Conservation (phyloP, 225 moss, liverwort and hornwort species). For the Takakia lepidozioides region DNA sequence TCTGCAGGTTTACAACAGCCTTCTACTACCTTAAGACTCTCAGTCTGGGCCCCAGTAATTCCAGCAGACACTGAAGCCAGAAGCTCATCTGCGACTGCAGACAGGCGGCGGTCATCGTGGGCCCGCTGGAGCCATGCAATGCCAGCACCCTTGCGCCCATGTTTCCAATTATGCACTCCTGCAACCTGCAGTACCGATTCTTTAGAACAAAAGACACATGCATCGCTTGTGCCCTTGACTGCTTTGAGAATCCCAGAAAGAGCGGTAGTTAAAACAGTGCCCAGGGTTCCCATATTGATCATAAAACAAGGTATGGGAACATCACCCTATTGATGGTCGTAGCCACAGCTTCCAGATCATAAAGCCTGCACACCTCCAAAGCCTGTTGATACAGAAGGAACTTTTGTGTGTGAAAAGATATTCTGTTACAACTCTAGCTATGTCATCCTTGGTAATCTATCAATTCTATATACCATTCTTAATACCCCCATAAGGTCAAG, state of each 20-base stretch:
- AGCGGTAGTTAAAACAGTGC: neutral
- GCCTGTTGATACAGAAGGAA: conserved; percentile 39
- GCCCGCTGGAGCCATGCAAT: conserved; percentile 95
- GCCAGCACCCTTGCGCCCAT: conserved; percentile 86
- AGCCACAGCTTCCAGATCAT: conserved; percentile 73
- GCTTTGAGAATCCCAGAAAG: neutral
- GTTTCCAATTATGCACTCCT: conserved; percentile 89
- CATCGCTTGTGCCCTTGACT: neutral
- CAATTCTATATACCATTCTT: no score
- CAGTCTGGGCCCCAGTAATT: conserved; percentile 50
- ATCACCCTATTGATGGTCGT: conserved; percentile 71
- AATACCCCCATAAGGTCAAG: no score
- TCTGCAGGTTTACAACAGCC: no score
- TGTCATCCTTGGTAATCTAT: no score
- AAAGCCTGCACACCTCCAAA: conserved; percentile 80
- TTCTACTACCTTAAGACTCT: conserved; percentile 78
- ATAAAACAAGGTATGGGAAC: neutral
- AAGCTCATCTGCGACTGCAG: conserved; percentile 85
- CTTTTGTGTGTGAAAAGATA: no score
- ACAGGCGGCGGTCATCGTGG: conserved; percentile 68
- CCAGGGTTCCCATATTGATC: neutral
- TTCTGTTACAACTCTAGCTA: no score
- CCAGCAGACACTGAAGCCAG: conserved; percentile 71
- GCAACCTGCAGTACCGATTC: conserved; percentile 41
- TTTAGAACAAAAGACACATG: no score